Percentiles rank a stretch among this genome's conserved stretches.
These are phyloP conservation scores for Amaranthus cruentus DNA, from an alignment of 148 eudicot species.

Conservation along the genomic window DNA sequence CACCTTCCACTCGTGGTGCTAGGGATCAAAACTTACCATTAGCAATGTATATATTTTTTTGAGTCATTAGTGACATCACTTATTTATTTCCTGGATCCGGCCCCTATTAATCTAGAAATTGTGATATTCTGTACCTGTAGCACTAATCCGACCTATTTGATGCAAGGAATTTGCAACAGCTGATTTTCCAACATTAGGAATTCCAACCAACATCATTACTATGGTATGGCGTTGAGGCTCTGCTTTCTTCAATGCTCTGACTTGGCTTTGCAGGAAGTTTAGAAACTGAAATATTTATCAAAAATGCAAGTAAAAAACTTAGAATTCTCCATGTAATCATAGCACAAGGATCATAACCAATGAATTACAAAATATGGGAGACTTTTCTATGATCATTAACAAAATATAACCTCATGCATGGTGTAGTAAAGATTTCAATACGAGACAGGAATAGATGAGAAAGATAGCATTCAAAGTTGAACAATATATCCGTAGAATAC, in stretches of 20 bases:
- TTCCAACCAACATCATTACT: constrained; percentile 60
- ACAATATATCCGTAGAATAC: no score
- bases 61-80: no score
- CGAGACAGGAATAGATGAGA: no score
- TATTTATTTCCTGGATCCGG: no score
- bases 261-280: constrained; percentile 60
- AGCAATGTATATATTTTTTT: no score
- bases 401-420: background rate
- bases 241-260: constrained; percentile 45
- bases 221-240: constrained; percentile 40
- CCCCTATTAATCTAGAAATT: background rate
- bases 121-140: constrained; percentile 42
- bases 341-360: background rate
- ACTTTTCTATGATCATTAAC: background rate
- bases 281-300: constrained; percentile 40
- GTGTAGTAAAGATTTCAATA: no score
- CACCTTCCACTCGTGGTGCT: no score
- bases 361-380: background rate
- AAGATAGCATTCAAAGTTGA: no score
- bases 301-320: background rate
- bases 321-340: background rate
- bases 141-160: constrained; percentile 71
- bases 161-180: constrained; percentile 82
- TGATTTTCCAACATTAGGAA: constrained; percentile 86
- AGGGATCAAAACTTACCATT: no score